Evolutionary conservation across 2,329 filamentous ascomycete genomes (phyloP), one percentile per base, ranked within the genome.

Genomic region (Myriosclerotinia scirpicola): DNA sequence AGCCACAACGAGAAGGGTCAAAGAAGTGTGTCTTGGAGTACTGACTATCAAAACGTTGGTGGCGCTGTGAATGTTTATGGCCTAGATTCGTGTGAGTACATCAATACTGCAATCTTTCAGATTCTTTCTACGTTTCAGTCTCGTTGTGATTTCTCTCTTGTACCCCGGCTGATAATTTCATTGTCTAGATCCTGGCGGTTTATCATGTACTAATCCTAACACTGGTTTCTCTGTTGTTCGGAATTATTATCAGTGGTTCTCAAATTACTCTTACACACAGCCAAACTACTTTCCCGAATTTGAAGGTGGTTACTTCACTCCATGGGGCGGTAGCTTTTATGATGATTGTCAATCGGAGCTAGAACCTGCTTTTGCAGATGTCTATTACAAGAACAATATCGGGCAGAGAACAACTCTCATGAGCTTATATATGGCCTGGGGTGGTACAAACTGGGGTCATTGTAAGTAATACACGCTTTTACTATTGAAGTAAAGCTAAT

Each of bases 401-500:
- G 83, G 79, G 7, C 82, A 84, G 64, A 76, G 80, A 30, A 77
- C 80, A 1, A 84, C 82, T 0, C 72, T 84, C 14, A 75, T 82
- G 44, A 84, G 78, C 55, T 67, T 85, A 17, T 85, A 85, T 69
- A 84, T 85, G 78, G 78, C 79, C 0, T 83, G 78, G 70, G 83
- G 83, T n/a, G 83, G 83, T 1, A 85, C 83, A 0, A 85, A 83
- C 68, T 85, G 83, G 83, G 83, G 81, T 9, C 81, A 85, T 63
- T 79, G 78, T 72, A 72, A 68, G 78, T 74, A 9, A 15, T 1
- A 17, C 8, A 11, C 20, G 22, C 12, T 2, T n/a, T 11, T 7
- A 20, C 4, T 2, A 15, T 26, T 11, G 14, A 38, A 52, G 26
- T n/a, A 9, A 42, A 54, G 59, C 67, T 70, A 53, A 64, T 17